Evolutionary conservation across 148 eudicot species (phyloP), one percentile per base, ranked within the genome.

Genomic region (Chenopodium quinoa): DNA sequence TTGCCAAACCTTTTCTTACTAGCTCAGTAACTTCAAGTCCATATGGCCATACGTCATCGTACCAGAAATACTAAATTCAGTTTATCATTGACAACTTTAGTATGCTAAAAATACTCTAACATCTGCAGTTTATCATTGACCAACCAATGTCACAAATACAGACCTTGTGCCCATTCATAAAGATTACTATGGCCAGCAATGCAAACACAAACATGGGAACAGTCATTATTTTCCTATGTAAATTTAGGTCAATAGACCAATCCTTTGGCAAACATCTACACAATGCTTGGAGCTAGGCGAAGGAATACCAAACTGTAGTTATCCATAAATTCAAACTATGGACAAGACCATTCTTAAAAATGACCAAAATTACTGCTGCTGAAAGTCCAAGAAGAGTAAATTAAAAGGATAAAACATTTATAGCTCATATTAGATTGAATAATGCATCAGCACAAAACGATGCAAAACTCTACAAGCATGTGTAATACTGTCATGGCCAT

Each of bases 401-500:
- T 12, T 22, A 56, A 14, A 67, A 67, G 5, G 17, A 5, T 2
- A n/a, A 23, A 9, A 48, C 56, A 73, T 1, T 25, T 14, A 50
- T 12, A 50, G 60, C 32, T 22, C 12, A 44, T 44, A 46, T 40
- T 64, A 64, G 71, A 52, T 77, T 67, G 23, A 47, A 16, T 9
- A 17, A 68, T 78, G 44, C 1, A 52, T 69, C 2, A 54, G 34
- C 19, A 37, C 46, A 62, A n/a, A 80, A 17, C 14, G 9, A 67
- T 40, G 54, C 73, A 77, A 68, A 16, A 54, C 70, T 47, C 60
- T 44, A 82, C 47, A 22, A 8, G 40, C 79, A 7, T 75, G 23
- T 32, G 10, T 20, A 48, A 17, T 50, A 27, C 9, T 27, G 14
- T 8, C 34, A 25, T 62, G 63, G 25, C 0, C 47, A 67, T 44